Conservation (phyloP, 441 rosid genomes). For the Croton setiger region DNA sequence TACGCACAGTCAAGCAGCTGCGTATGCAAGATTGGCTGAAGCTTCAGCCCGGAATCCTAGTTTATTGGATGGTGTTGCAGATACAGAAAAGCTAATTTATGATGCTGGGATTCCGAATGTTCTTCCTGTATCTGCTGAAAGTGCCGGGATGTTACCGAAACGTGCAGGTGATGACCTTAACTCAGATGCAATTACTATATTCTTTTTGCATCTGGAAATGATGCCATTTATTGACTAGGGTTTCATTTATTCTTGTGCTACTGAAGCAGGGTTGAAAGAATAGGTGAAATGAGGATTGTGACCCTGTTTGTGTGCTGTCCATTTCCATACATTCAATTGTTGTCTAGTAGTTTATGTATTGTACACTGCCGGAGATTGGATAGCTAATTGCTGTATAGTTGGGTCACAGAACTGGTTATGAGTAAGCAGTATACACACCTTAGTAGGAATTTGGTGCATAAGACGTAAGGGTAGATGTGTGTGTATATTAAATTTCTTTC, state of each 20-base stretch:
- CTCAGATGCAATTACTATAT: slow-evolving; percentile 1
- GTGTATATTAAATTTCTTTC: too few relatives aligned
- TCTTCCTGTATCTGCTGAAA: slow-evolving; percentile 82
- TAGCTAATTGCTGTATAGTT: too few relatives aligned
- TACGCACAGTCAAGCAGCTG: slow-evolving; percentile 63
- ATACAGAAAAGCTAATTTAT: slow-evolving; percentile 24
- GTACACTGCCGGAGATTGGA: too few relatives aligned
- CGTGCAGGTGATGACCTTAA: slow-evolving; percentile 40
- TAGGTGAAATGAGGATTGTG: neutral
- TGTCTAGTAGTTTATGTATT: neutral
- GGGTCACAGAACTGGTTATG: too few relatives aligned
- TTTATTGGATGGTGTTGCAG: slow-evolving; percentile 23
- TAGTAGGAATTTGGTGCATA: too few relatives aligned
- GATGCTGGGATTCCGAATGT: slow-evolving; percentile 37
- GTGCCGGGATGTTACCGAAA: slow-evolving; percentile 61
- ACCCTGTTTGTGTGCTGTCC: neutral
- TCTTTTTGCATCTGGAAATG: neutral
- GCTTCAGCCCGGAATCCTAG: slow-evolving; percentile 30
- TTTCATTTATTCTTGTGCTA: neutral
- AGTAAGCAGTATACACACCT: too few relatives aligned
- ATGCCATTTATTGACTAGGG: neutral
- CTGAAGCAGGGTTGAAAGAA: neutral
- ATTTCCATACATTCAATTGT: too few relatives aligned
- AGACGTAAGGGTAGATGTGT: too few relatives aligned
- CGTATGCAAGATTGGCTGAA: slow-evolving; percentile 61